Conservation (phyloP, 257 asterid genomes). For the Knoxia roxburghii region DNA sequence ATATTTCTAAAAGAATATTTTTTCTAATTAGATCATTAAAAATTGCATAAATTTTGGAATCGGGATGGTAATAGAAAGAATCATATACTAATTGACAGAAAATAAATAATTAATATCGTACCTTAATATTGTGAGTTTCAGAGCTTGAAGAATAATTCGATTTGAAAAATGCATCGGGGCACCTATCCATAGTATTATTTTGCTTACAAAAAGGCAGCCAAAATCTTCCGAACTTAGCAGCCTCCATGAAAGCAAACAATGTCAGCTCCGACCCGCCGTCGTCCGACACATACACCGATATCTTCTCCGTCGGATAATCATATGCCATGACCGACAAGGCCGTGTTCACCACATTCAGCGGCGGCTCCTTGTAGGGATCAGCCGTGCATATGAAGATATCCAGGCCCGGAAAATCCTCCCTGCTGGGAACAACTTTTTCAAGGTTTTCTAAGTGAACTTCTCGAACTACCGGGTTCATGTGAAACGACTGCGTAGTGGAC, state of each 20-base stretch:
- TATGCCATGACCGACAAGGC: conserved; percentile 77
- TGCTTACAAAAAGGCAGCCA: conserved; percentile 76
- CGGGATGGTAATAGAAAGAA: too few relatives aligned
- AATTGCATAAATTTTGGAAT: too few relatives aligned
- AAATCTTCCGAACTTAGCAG: conserved; percentile 48
- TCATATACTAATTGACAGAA: too few relatives aligned
- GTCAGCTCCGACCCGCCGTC: conserved; percentile 78
- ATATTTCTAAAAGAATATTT: too few relatives aligned
- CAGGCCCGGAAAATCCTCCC: conserved; percentile 41
- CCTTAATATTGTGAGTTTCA: conserved; percentile 41
- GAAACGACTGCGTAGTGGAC: conserved; percentile 48
- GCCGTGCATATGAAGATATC: conserved; percentile 79
- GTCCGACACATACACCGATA: conserved; percentile 67
- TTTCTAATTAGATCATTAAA: too few relatives aligned
- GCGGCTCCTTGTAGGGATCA: conserved; percentile 73
- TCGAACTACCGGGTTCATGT: conserved; percentile 56
- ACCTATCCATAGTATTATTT: conserved; percentile 41
- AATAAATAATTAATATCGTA: conserved; percentile 9
- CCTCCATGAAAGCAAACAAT: conserved; percentile 71
- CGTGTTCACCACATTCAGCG: conserved; percentile 51
- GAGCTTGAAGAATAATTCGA: conserved; percentile 23
- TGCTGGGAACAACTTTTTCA: conserved; percentile 8
- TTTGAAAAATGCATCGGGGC: conserved; percentile 51
- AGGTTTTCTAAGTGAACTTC: conserved; percentile 36
- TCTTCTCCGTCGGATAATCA: conserved; percentile 60